phyloP scores from a whole-genome alignment of 2,329 filamentous ascomycete genomes.

The Tricladium varicosporioides region DNA sequence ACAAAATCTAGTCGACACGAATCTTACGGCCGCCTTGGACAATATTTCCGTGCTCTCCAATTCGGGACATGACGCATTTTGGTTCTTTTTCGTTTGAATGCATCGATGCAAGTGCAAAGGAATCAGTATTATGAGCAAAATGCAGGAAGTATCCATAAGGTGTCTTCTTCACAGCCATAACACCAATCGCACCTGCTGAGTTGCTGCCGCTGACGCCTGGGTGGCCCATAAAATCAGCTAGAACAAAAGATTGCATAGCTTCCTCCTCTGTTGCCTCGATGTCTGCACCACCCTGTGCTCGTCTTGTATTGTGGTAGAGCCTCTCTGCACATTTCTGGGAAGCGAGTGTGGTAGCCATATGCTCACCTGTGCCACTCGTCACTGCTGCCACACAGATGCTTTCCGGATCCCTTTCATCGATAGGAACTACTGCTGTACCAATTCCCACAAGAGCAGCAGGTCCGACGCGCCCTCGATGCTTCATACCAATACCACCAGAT shows the following conservation, averaged over 20 bases:
- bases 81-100: conserved; percentile 72
- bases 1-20: conserved; percentile 21
- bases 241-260: conserved; percentile 73
- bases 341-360: conserved; percentile 95
- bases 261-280: conserved; percentile 74
- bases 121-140: conserved; percentile 95
- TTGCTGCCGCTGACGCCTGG: conserved; percentile 78
- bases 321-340: conserved; percentile 83
- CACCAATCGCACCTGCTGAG: conserved; percentile 83
- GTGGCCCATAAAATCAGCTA: conserved; percentile 89
- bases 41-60: conserved; percentile 29
- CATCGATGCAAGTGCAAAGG: conserved; percentile 85
- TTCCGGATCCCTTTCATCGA: conserved; percentile 66
- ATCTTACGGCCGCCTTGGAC: conserved; percentile 35
- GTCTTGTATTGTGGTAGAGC: conserved; percentile 69
- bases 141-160: conserved; percentile 76
- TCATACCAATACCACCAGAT: conserved; percentile 98
- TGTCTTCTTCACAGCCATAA: conserved; percentile 86
- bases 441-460: conserved; percentile 91
- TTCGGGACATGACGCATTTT: conserved; percentile 82
- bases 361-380: conserved; percentile 93
- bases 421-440: conserved; percentile 84
- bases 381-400: conserved; percentile 74
- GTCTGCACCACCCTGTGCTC: conserved; percentile 57
- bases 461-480: conserved; percentile 86